Evolutionary conservation across 768 basidiomycete genomes (phyloP).

Genomic region (Lentinula raphanica): DNA sequence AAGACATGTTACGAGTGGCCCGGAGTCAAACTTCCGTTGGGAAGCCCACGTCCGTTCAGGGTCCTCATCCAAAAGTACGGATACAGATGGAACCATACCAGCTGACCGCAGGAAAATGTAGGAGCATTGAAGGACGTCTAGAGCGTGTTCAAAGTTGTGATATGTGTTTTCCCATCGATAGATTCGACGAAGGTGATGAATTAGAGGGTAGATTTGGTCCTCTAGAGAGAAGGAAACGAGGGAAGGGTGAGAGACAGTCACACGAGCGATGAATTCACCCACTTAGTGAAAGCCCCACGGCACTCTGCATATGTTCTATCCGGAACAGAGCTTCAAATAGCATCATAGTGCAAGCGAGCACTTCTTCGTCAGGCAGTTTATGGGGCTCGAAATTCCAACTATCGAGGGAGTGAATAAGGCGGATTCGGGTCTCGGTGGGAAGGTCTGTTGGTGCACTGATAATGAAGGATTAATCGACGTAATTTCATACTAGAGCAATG

Average conservation of each 20-base stretch:
- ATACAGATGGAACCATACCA: conserved; percentile 75
- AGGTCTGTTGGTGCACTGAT: conserved; percentile 44
- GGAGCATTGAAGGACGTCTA: conserved; percentile 92
- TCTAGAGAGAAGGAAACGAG: conserved; percentile 13
- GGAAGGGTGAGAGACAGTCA: conserved; percentile 15
- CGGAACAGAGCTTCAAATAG: conserved; percentile 83
- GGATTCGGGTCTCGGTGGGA: conserved; percentile 43
- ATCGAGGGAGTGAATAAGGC: conserved; percentile 64
- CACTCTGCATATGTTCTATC: conserved; percentile 64
- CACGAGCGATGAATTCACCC: conserved; percentile 20
- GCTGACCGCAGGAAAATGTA: conserved; percentile 80
- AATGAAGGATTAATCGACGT: background rate
- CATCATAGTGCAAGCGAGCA: conserved; percentile 73
- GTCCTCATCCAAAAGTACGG: conserved; percentile 50
- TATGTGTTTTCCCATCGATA: conserved; percentile 92
- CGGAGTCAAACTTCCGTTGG: conserved; percentile 30
- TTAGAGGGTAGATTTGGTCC: conserved; percentile 74
- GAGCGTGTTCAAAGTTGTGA: conserved; percentile 96
- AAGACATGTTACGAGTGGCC: conserved; percentile 37
- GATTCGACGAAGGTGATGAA: conserved; percentile 84
- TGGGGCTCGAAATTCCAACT: conserved; percentile 92
- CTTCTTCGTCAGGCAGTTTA: conserved; percentile 74
- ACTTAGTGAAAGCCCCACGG: conserved; percentile 55
- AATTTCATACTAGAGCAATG: background rate
- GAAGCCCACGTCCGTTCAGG: conserved; percentile 39